Evolutionary conservation across 2,329 filamentous ascomycete species (phyloP).

Genomic region (Leptographium wingfieldii): DNA sequence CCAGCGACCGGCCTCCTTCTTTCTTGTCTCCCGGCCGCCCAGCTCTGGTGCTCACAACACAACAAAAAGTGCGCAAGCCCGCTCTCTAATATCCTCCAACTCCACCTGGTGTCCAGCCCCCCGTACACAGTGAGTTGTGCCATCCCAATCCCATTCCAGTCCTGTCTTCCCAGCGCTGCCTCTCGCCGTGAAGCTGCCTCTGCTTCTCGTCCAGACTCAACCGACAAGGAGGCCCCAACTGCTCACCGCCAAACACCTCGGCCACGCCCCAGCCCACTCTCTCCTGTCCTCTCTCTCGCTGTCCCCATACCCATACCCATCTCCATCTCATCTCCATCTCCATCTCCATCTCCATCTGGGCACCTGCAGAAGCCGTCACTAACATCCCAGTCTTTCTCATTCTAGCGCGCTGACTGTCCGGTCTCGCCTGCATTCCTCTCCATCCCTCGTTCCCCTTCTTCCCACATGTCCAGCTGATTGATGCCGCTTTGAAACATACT

Average conservation of each 20-base stretch:
- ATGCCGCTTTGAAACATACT: constrained; percentile 12
- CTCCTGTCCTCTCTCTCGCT: neutral
- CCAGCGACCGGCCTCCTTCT: neutral
- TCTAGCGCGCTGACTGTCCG: neutral
- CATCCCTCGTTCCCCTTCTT: neutral
- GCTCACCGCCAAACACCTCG: neutral
- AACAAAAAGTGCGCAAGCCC: constrained; percentile 9
- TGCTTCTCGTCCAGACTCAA: neutral
- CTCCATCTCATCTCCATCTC: neutral
- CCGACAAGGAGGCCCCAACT: no score
- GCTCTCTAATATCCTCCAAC: constrained; percentile 3
- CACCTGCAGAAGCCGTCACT: neutral
- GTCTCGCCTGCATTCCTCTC: neutral
- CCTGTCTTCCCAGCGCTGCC: neutral
- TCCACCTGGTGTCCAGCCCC: constrained; percentile 1
- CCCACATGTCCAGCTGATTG: constrained; percentile 13
- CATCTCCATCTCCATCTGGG: neutral
- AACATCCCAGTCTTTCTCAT: neutral
- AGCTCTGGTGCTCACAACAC: constrained; percentile 9
- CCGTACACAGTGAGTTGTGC: constrained; percentile 1
- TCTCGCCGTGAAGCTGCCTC: neutral
- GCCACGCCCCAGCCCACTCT: neutral
- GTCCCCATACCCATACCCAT: neutral
- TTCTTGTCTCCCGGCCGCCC: constrained; percentile 12
- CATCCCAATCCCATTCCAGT: neutral